Conservation (phyloP, 176 grass and related monocot genomes). For the Carex littledalei region DNA sequence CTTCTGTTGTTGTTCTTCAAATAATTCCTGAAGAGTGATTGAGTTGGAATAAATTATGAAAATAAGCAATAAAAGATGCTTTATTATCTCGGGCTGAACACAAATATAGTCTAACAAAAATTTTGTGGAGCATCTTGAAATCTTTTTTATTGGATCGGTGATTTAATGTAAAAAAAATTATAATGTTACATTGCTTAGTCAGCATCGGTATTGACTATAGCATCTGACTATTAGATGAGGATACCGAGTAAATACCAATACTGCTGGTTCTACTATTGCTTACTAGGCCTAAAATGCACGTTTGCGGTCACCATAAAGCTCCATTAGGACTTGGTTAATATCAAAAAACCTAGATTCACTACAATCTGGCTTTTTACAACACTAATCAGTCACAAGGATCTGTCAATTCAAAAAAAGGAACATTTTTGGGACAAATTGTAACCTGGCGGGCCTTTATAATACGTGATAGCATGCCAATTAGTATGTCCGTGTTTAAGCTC, state of each 20-base stretch:
- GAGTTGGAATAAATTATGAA: background rate
- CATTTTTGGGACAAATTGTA: conserved; percentile 15
- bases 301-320: background rate
- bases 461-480: conserved; percentile 95
- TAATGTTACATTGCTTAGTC: background rate
- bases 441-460: conserved; percentile 84
- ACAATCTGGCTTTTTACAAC: background rate
- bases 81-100: background rate
- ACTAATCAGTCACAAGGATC: background rate
- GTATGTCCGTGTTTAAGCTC: conserved; percentile 98
- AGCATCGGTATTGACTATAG: background rate
- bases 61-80: background rate
- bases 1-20: conserved; percentile 56
- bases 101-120: background rate
- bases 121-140: background rate
- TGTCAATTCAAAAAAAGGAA: background rate
- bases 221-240: background rate
- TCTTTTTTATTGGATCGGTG: background rate
- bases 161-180: background rate
- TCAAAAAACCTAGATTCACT: background rate
- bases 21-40: conserved; percentile 44
- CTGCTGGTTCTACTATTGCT: background rate
- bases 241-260: background rate
- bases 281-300: background rate
- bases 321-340: background rate